Evolutionary conservation across 441 rosid genomes (phyloP).

Genomic region (Gossypium gossypioides): DNA sequence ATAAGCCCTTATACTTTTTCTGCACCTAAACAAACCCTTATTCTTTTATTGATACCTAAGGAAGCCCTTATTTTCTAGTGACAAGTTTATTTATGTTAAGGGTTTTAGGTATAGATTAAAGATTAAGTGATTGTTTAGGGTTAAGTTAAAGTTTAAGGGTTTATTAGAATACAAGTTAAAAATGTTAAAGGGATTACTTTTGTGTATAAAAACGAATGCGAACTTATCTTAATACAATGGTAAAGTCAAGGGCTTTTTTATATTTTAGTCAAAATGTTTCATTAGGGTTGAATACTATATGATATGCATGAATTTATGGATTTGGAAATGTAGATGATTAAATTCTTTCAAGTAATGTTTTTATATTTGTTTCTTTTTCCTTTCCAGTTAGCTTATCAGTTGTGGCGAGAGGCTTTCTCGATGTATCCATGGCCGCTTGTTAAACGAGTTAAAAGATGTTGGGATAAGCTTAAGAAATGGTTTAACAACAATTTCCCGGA

Average conservation of each 20-base stretch:
- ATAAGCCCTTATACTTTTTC: no score
- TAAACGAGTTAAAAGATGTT: conserved; percentile 54
- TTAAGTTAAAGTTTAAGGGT: no score
- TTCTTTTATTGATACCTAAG: no score
- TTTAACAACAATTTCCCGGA: conserved; percentile 54
- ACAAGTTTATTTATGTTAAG: no score
- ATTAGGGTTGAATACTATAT: background rate
- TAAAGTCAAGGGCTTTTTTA: background rate
- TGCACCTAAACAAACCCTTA: no score
- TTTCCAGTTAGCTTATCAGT: conserved; percentile 45
- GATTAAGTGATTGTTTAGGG: no score
- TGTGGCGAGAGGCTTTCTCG: conserved; percentile 59
- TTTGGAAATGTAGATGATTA: background rate
- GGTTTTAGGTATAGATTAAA: no score
- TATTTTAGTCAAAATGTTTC: background rate
- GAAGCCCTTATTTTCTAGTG: no score
- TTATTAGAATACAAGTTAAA: no score
- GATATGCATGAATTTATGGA: background rate
- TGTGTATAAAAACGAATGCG: no score
- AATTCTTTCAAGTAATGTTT: background rate
- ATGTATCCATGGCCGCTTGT: conserved; percentile 86
- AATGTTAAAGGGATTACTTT: no score
- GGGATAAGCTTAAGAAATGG: conserved; percentile 64
- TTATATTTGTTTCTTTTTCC: background rate
- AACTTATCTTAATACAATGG: background rate